Conservation (phyloP, 139 green algal species). For the Chlorella sorokiniana region DNA sequence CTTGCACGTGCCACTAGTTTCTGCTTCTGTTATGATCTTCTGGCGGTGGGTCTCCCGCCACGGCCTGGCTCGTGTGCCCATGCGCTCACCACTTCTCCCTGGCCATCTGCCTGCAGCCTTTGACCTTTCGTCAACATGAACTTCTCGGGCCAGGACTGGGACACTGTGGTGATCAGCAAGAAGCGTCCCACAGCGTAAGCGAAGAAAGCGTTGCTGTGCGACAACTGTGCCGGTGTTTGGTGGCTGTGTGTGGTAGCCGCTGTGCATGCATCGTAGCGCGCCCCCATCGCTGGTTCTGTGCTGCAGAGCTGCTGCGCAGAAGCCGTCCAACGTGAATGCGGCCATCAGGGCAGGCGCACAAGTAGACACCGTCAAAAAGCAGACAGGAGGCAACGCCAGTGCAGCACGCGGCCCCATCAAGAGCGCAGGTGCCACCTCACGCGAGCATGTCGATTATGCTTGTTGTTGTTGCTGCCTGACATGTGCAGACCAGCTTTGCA, state of each 20-base stretch:
- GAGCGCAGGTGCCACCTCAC: conserved; percentile 37
- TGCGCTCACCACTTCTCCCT: neutral
- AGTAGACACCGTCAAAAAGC: conserved; percentile 76
- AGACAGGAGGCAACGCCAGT: conserved; percentile 16
- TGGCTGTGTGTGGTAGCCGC: too few species aligned
- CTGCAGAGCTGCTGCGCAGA: neutral
- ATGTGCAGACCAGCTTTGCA: neutral
- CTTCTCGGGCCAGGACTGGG: conserved; percentile 65
- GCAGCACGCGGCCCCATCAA: conserved; percentile 56
- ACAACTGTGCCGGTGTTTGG: too few species aligned
- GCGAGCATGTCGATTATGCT: too few species aligned
- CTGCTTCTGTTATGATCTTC: too few species aligned
- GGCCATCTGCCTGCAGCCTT: neutral
- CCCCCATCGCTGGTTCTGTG: too few species aligned
- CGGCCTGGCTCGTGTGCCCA: too few species aligned
- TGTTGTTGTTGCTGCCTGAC: neutral
- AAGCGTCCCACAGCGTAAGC: conserved; percentile 47
- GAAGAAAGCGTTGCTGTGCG: conserved; percentile 54
- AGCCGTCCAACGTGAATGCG: conserved; percentile 56
- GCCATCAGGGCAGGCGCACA: conserved; percentile 54
- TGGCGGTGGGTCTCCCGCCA: too few species aligned
- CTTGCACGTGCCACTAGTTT: too few species aligned
- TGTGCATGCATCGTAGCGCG: too few species aligned
- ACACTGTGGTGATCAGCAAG: conserved; percentile 75
- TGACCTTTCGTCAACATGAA: conserved; percentile 31